phyloP scores from a whole-genome alignment of 1,139 yeast species.

The Lodderomyces margitis region DNA sequence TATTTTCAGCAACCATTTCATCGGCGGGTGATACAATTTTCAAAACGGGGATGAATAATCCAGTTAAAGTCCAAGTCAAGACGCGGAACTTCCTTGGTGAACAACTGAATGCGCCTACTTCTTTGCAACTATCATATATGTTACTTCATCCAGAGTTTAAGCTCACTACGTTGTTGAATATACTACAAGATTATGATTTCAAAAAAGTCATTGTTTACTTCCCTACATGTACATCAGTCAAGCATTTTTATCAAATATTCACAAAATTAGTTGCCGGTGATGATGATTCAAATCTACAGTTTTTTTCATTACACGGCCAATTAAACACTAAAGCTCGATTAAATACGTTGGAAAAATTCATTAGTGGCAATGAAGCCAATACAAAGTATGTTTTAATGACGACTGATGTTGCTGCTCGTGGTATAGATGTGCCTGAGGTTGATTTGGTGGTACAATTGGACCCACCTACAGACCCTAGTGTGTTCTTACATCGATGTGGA shows the following conservation, averaged over 20 bases:
- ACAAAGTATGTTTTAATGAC: slow-evolving; percentile 66
- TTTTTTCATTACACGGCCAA: slow-evolving; percentile 84
- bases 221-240: slow-evolving; percentile 86
- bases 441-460: slow-evolving; percentile 85
- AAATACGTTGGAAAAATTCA: slow-evolving; percentile 63
- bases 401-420: slow-evolving; percentile 90
- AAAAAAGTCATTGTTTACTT: slow-evolving; percentile 82
- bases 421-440: slow-evolving; percentile 89
- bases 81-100: slow-evolving; percentile 28
- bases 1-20: slow-evolving; percentile 87
- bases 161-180: slow-evolving; percentile 53
- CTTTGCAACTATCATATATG: slow-evolving; percentile 63
- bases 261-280: slow-evolving; percentile 19
- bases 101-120: slow-evolving; percentile 49
- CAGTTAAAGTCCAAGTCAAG: slow-evolving; percentile 78
- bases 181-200: slow-evolving; percentile 54
- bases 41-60: slow-evolving; percentile 83
- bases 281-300: slow-evolving; percentile 25
- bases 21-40: slow-evolving; percentile 72
- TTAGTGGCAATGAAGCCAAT: slow-evolving; percentile 40
- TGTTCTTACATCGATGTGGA: slow-evolving; percentile 87
- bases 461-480: slow-evolving; percentile 89
- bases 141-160: slow-evolving; percentile 61
- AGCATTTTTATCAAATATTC: slow-evolving; percentile 65
- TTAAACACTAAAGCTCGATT: slow-evolving; percentile 71